A percentile compares a stretch with the other conserved stretches of the same genome.
phyloP scores from a whole-genome alignment of 2,329 filamentous ascomycete species.

The Hymenoscyphus albidus region DNA sequence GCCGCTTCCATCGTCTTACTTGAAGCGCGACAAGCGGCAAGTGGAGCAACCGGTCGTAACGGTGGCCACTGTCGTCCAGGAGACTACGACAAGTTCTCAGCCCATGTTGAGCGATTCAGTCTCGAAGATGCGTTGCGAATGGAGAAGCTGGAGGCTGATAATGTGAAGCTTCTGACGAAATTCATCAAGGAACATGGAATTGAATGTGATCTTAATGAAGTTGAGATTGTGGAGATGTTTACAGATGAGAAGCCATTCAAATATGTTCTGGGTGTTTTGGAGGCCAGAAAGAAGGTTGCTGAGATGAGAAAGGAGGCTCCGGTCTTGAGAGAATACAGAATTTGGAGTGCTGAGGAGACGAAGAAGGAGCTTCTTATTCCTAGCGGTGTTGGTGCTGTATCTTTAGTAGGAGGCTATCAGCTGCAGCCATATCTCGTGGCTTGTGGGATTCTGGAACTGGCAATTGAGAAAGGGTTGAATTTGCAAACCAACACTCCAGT shows the following conservation, averaged over 20 bases:
- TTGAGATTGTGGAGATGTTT: conserved; percentile 34
- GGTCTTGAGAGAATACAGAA: conserved; percentile 41
- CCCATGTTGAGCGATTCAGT: conserved; percentile 17
- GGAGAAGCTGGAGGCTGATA: conserved; percentile 29
- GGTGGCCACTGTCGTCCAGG: conserved; percentile 36
- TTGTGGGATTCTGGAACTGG: conserved; percentile 21
- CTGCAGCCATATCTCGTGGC: conserved; percentile 33
- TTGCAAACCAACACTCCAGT: conserved; percentile 24
- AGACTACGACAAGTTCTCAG: conserved; percentile 23
- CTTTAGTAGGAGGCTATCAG: conserved; percentile 36
- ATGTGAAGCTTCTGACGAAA: conserved; percentile 49
- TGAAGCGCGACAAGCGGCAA: conserved; percentile 29
- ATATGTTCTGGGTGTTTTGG: conserved; percentile 33
- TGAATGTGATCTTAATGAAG: conserved; percentile 43
- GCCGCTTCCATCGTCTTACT: conserved; percentile 29
- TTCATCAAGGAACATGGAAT: conserved; percentile 48
- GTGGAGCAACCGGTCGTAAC: conserved; percentile 39
- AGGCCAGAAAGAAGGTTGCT: conserved; percentile 40
- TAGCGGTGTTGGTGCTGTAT: conserved; percentile 18
- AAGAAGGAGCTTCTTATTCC: conserved; percentile 23
- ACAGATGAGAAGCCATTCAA: conserved; percentile 31
- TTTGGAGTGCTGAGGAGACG: conserved; percentile 43
- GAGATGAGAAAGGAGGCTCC: conserved; percentile 34
- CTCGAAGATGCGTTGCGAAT: conserved; percentile 16
- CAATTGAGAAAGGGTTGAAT: conserved; percentile 28